Evolutionary conservation across 2,329 filamentous ascomycete species (phyloP).

Genomic region (Microcyclosporella mali): DNA sequence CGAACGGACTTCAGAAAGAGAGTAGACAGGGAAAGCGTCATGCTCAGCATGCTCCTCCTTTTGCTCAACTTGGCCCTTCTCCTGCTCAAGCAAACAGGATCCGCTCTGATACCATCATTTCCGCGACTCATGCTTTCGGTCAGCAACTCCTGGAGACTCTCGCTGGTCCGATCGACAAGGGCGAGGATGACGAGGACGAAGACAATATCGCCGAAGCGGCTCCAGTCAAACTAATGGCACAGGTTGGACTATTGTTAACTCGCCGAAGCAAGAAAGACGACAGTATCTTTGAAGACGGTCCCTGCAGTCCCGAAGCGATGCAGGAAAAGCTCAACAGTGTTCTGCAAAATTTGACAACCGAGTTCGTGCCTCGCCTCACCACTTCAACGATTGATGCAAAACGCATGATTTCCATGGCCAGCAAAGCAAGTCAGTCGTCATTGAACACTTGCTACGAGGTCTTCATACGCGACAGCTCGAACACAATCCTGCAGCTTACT

Average conservation of each 20-base stretch:
- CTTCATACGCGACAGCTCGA: conserved; percentile 9
- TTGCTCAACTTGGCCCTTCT: background rate
- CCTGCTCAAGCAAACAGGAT: background rate
- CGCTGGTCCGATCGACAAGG: background rate
- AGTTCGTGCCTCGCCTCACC: conserved; percentile 14
- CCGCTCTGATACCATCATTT: conserved; percentile 1
- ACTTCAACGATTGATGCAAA: conserved; percentile 8
- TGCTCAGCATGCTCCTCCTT: background rate
- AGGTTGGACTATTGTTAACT: conserved; percentile 12
- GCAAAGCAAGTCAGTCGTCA: background rate
- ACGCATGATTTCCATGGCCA: conserved; percentile 1
- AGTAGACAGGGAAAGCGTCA: background rate
- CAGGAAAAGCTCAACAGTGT: conserved; percentile 9
- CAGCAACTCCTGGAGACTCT: conserved; percentile 4
- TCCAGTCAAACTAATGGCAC: conserved; percentile 10
- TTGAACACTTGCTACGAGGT: conserved; percentile 7
- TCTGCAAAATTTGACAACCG: conserved; percentile 2
- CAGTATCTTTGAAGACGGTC: background rate
- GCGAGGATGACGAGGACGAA: conserved; percentile 5
- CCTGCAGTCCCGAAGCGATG: conserved; percentile 3
- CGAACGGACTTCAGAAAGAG: background rate
- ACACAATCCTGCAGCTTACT: conserved; percentile 6
- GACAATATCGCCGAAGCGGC: background rate
- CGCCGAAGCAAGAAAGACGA: conserved; percentile 1
- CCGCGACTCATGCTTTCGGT: conserved; percentile 10